Percentiles rank a stretch among this genome's conserved stretches.
Evolutionary conservation across 1,284 basidiomycete genomes (phyloP).

Genomic region (Leccinum griseonigrum): DNA sequence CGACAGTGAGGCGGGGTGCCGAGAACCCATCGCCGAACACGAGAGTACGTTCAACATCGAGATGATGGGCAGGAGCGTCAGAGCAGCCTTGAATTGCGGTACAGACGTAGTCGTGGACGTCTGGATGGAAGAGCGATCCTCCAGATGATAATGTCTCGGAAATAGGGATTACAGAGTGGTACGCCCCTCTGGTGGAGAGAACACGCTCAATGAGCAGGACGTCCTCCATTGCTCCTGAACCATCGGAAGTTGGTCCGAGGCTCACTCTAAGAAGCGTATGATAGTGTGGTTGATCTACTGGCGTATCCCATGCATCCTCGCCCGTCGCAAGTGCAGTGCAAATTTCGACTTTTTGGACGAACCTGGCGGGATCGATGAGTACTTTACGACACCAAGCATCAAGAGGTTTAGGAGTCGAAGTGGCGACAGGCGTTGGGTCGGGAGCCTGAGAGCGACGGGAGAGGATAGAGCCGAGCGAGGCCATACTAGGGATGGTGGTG

Average conservation of each 20-base stretch:
- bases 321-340: not conserved
- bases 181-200: conserved; percentile 7
- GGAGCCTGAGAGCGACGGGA: not conserved
- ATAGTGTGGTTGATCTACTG: not conserved
- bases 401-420: not conserved
- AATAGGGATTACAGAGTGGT: conserved; percentile 12
- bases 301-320: conserved; percentile 4
- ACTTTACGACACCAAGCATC: not conserved
- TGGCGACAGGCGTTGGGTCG: not conserved
- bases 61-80: not conserved
- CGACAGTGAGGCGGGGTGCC: not conserved
- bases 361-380: not conserved
- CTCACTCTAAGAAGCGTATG: conserved; percentile 10
- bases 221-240: not conserved
- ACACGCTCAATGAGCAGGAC: conserved; percentile 16
- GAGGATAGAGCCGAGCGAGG: not conserved
- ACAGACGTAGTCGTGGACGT: not conserved
- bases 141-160: conserved; percentile 2
- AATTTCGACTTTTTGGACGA: not conserved
- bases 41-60: not conserved
- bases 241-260: not conserved
- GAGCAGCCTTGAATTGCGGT: not conserved
- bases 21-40: not conserved
- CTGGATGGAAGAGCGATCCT: not conserved
- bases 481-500: not conserved